Base-by-base conservation (phyloP, 2,329 filamentous ascomycete species). In the Scedosporium dehoogii region DNA sequence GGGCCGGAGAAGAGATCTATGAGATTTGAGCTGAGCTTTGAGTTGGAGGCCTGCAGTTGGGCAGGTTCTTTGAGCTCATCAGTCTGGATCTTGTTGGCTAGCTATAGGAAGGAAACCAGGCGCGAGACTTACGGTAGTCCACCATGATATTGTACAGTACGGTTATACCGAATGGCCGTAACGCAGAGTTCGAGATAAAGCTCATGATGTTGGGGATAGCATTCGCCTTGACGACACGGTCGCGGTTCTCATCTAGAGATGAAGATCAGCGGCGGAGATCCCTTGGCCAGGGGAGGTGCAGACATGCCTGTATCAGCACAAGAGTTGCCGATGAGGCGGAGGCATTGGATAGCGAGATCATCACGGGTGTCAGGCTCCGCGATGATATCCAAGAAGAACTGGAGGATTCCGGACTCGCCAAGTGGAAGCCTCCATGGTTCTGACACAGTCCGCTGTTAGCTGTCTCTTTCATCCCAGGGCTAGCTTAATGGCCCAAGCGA, bases 101-200 rank as follows among this genome's bases (percentile, higher is more conserved):
- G 4, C n/a, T 44, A 16, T 25, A 3, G 1, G 18, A 6, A 14
- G 41, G 55, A 51, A 25, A 77, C 72, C 69, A 21, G 27, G 27
- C 6, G 23, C 7, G 5, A 2, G 9, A 6, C 48, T 27, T 48
- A 86, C 84, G 82, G 68, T 85, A 87, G 69, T 88, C 85, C 14
- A 87, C 78, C 62, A 84, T 79, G 58, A 86, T 77, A 68, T 88
- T 88, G 71, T 81, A 85, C 3, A 87, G 72, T 6, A 87, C 85
- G 0, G 84, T 82, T 48, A 87, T 78, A 42, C 78, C 76, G 68
- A 83, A 83, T 0, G 76, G 71, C 6, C 85, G 71, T 18, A 86
- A 66, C 0, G 73, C 70, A 58, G 82, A 77, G 44, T 82, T 71
- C 14, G 72, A 66, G 7, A 87, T 71, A 42, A 83, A 75, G 2